Evolutionary conservation across 352 stramenopile genomes (phyloP).

Genomic region (Globisporangium recalcitrans): DNA sequence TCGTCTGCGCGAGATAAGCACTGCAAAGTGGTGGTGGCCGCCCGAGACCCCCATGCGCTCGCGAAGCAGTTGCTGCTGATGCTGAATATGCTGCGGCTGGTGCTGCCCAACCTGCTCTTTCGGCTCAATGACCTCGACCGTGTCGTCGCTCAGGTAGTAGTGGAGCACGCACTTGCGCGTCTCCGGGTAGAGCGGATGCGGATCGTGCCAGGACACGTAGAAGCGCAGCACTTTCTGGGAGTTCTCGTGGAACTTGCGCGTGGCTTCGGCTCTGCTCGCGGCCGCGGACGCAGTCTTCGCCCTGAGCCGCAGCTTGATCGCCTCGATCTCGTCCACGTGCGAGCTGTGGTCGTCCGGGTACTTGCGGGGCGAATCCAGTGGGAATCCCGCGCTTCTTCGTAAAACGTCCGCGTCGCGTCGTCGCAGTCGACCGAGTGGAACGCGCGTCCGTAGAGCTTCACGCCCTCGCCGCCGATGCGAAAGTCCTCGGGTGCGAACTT

Average conservation of each 20-base stretch:
- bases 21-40: conserved; percentile 58
- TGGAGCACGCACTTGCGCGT: conserved; percentile 86
- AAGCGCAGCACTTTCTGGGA: conserved; percentile 89
- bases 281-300: conserved; percentile 22
- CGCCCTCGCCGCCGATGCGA: conserved; percentile 45
- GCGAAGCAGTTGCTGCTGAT: conserved; percentile 15
- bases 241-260: conserved; percentile 72
- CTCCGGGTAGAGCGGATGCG: conserved; percentile 85
- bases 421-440: conserved; percentile 90
- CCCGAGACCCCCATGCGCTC: conserved; percentile 18
- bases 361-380: conserved; percentile 31
- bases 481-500: conserved; percentile 73
- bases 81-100: conserved; percentile 26
- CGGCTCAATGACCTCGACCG: conserved; percentile 86
- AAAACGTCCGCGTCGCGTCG: conserved; percentile 76
- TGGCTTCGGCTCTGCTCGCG: conserved; percentile 37
- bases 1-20: conserved; percentile 78
- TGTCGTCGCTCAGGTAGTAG: conserved; percentile 92
- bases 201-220: conserved; percentile 90
- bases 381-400: conserved; percentile 40
- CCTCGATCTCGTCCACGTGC: conserved; percentile 45
- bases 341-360: conserved; percentile 78
- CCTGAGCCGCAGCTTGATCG: conserved; percentile 37
- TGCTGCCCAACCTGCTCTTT: conserved; percentile 18
- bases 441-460: conserved; percentile 74